Conservation (phyloP, 2,329 filamentous ascomycete genomes). For the Falciphora oryzae region DNA sequence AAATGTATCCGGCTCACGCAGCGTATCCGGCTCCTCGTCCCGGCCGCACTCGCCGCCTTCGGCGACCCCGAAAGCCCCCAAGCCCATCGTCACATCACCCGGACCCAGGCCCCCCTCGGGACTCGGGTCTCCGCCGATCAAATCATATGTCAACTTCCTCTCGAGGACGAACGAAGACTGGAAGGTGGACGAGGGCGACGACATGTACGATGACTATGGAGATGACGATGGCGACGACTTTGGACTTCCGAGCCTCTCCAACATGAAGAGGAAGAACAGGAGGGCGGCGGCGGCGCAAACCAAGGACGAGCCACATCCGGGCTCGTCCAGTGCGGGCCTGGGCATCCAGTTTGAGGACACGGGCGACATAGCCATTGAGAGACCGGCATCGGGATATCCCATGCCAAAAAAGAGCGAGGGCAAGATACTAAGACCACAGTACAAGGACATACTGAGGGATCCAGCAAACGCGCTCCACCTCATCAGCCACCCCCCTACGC, state of each 20-base stretch:
- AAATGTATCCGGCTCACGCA: slow-evolving; percentile 21
- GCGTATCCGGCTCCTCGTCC: slow-evolving; percentile 51
- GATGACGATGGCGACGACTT: slow-evolving; percentile 94
- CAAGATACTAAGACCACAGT: slow-evolving; percentile 93
- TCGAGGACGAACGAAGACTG: slow-evolving; percentile 79
- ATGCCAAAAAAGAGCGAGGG: slow-evolving; percentile 84
- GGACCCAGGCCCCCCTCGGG: slow-evolving; percentile 30
- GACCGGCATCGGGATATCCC: slow-evolving; percentile 76
- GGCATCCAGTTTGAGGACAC: slow-evolving; percentile 56
- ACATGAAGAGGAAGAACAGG: slow-evolving; percentile 70
- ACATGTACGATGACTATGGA: slow-evolving; percentile 70
- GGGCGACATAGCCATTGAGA: slow-evolving; percentile 88
- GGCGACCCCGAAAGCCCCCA: slow-evolving; percentile 48
- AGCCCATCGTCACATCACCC: slow-evolving; percentile 51
- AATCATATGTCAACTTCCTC: slow-evolving; percentile 74
- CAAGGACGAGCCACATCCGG: slow-evolving; percentile 13
- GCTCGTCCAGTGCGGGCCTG: slow-evolving; percentile 15
- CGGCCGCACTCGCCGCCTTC: slow-evolving; percentile 72
- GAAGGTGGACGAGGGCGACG: slow-evolving; percentile 66
- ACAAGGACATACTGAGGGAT: slow-evolving; percentile 87
- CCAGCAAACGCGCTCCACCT: slow-evolving; percentile 93
- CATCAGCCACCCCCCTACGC: slow-evolving; percentile 77
- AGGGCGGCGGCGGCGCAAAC: slow-evolving; percentile 40
- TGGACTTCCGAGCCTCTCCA: slow-evolving; percentile 85
- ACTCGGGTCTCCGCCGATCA: slow-evolving; percentile 58